These are phyloP conservation scores for Salix purpurea DNA, from an alignment of 345 rosid species.

Conservation along the genomic window DNA sequence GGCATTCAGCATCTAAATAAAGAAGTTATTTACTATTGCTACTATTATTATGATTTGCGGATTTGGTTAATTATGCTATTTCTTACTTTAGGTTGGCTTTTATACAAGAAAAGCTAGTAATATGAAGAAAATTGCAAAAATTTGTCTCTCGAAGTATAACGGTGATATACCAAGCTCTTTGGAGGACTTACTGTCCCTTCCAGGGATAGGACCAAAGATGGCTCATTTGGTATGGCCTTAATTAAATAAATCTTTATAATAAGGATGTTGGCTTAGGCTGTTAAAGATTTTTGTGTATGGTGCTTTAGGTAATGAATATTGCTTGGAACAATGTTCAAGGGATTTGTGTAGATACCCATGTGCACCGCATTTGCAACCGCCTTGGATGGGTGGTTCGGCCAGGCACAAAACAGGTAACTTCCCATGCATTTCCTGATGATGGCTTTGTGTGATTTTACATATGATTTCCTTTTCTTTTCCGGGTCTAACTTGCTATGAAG, in stretches of 20 bases:
- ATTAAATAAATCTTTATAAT: slow-evolving; percentile 1
- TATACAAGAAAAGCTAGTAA: slow-evolving; percentile 82
- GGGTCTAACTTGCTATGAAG: neutral
- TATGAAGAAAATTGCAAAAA: slow-evolving; percentile 86
- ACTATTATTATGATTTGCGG: neutral
- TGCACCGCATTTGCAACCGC: slow-evolving; percentile 87
- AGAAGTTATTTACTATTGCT: neutral
- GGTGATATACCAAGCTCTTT: slow-evolving; percentile 88
- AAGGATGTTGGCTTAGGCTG: neutral
- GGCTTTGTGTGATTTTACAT: neutral
- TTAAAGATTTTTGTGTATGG: slow-evolving; percentile 9
- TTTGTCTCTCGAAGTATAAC: slow-evolving; percentile 63
- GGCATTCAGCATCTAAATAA: slow-evolving; percentile 1
- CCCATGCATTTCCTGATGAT: neutral
- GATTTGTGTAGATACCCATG: slow-evolving; percentile 93
- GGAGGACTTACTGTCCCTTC: slow-evolving; percentile 82
- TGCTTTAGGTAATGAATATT: slow-evolving; percentile 74
- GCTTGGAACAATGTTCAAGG: slow-evolving; percentile 91
- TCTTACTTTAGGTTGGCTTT: slow-evolving; percentile 68
- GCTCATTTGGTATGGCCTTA: slow-evolving; percentile 43
- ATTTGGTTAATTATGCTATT: neutral
- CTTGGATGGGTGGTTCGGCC: slow-evolving; percentile 86
- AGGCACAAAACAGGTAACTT: slow-evolving; percentile 57
- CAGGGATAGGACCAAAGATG: slow-evolving; percentile 94
- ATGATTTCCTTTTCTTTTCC: neutral